Evolutionary conservation across 1,139 yeast species (phyloP), one percentile per base, ranked within the genome.

Genomic region (Geotrichum klebahnii): DNA sequence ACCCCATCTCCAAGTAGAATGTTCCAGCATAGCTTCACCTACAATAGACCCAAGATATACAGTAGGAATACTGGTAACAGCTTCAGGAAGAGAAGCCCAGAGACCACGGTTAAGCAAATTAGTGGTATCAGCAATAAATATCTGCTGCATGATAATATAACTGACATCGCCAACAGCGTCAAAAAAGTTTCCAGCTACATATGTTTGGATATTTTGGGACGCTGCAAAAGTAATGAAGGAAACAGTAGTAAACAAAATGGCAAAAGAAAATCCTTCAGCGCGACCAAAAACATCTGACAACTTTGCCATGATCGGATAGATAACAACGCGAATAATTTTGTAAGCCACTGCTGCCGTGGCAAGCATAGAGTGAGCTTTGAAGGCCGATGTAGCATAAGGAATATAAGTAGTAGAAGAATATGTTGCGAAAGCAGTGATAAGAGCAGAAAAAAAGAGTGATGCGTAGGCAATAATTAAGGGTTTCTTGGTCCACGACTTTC

Each of bases 1-100:
- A 57, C 81, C 80, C 78, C 81, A 83, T 39, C 77, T 72, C 90
- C 90, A 82, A 34, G 54, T 53, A 24, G 53, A 56, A 34, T 52
- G 45, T 8, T 53, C 40, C 23, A 58, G 44, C 46, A 58, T 53
- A 5, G 52, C 23, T 28, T 51, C 44, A 43, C 48, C 53, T n/a
- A 51, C 70, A 59, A 43, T 48, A 3, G 53, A 51, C 17, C 53
- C 53, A 29, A 51, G 44, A 29, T 51, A 51, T 5, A 51, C 32
- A 31, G 53, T 47, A 16, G 53, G 53, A 31, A 51, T 47, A 24
- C 44, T 44, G 19, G 49, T 47, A 29, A 40, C 37, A 19, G 53
- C 48, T 40, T 51, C 53, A 8, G 53, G 53, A 12, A 51, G 49
- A 19, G 53, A 51, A 5, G 50, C 44, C 38, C 50, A 65, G 3